Conservation (phyloP, 352 stramenopile species). For the Globisporangium middletonii region DNA sequence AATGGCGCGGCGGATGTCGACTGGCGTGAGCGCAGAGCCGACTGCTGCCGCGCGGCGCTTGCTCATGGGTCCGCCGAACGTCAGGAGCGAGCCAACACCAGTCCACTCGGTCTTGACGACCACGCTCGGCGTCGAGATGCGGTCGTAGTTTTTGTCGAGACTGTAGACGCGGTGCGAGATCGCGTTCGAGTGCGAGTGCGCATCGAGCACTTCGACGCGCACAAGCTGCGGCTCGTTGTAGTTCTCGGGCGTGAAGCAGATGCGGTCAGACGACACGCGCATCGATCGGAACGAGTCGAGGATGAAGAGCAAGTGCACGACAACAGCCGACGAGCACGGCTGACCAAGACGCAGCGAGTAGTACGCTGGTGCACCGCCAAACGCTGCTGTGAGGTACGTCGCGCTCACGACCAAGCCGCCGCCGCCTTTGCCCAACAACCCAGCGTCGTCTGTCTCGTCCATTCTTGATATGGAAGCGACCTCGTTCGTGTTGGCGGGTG, state of each 20-base stretch:
- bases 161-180: conserved; percentile 62
- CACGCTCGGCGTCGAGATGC: conserved; percentile 37
- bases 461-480: background rate
- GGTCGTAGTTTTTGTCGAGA: conserved; percentile 59
- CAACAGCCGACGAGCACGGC: conserved; percentile 53
- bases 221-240: conserved; percentile 55
- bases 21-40: conserved; percentile 18
- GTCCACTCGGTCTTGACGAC: conserved; percentile 41
- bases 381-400: conserved; percentile 43
- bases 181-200: conserved; percentile 31
- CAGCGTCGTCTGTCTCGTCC: background rate
- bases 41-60: conserved; percentile 36
- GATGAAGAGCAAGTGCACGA: conserved; percentile 59
- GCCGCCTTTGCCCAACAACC: conserved; percentile 3
- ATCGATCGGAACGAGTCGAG: conserved; percentile 34
- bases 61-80: conserved; percentile 34
- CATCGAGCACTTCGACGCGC: conserved; percentile 48
- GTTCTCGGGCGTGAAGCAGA: conserved; percentile 69
- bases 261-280: conserved; percentile 51
- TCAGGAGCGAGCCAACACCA: conserved; percentile 29
- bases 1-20: conserved; percentile 29
- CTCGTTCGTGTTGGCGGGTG: background rate
- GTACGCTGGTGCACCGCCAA: conserved; percentile 46
- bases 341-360: conserved; percentile 59
- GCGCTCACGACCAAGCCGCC: conserved; percentile 25